phyloP scores from a whole-genome alignment of 2,329 filamentous ascomycete species.

The Cladosporium oxysporum region DNA sequence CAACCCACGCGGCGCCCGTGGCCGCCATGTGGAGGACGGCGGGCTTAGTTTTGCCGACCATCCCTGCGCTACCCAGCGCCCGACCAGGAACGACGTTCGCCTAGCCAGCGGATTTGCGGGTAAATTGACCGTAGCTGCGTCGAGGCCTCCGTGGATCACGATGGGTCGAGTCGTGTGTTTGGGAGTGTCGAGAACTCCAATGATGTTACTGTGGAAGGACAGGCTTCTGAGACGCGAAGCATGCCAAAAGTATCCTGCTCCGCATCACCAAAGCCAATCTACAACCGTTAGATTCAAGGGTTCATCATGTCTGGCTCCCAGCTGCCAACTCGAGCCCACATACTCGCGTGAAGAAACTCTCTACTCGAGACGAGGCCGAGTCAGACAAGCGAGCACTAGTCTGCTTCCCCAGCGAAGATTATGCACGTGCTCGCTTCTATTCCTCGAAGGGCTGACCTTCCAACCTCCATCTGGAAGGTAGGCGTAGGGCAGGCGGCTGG shows the following conservation, averaged over 20 bases:
- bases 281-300: not conserved
- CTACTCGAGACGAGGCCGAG: not conserved
- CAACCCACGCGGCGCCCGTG: not conserved
- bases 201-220: not conserved
- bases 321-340: not conserved
- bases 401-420: constrained; percentile 1
- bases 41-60: constrained; percentile 1
- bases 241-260: not conserved
- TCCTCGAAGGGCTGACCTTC: not conserved
- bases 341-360: constrained; percentile 5
- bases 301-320: not conserved
- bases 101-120: constrained; percentile 14
- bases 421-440: constrained; percentile 5
- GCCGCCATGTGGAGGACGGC: constrained; percentile 18
- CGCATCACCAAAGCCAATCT: not conserved
- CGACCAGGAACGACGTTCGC: not conserved
- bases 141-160: constrained; percentile 15
- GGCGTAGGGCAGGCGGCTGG: constrained; percentile 7
- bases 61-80: constrained; percentile 7
- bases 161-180: not conserved
- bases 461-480: constrained; percentile 18
- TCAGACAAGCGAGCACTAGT: constrained; percentile 5
- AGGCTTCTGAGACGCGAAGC: not conserved
- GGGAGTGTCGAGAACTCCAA: not conserved
- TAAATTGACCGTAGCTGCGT: constrained; percentile 13